Conservation (phyloP, 2,329 filamentous ascomycete genomes). For the Colletotrichum limetticola region DNA sequence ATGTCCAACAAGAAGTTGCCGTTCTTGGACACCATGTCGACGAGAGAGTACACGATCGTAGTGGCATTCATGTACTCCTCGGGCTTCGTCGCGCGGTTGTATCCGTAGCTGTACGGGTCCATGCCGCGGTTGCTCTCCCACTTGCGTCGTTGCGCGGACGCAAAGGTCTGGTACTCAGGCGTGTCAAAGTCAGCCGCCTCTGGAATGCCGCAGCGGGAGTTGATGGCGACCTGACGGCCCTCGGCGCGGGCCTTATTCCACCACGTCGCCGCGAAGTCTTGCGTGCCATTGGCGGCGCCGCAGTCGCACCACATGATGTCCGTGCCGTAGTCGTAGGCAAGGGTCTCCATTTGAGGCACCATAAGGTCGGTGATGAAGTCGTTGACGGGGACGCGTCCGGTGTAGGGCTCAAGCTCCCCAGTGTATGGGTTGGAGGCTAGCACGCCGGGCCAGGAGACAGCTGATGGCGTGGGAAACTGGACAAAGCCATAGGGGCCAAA, state of each 20-base stretch:
- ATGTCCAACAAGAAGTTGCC: conserved; percentile 68
- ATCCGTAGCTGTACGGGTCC: conserved; percentile 70
- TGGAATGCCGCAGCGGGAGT: conserved; percentile 64
- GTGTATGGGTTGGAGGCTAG: conserved; percentile 54
- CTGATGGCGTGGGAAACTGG: conserved; percentile 46
- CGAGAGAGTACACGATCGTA: conserved; percentile 56
- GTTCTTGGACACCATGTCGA: conserved; percentile 66
- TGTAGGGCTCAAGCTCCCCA: conserved; percentile 52
- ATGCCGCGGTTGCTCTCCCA: conserved; percentile 71
- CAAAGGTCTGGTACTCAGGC: conserved; percentile 63
- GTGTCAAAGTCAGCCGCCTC: conserved; percentile 65
- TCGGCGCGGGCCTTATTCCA: conserved; percentile 50
- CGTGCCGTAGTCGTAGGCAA: conserved; percentile 54
- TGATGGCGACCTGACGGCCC: conserved; percentile 63
- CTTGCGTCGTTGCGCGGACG: conserved; percentile 54
- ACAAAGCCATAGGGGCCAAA: conserved; percentile 56
- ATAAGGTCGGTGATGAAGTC: conserved; percentile 57
- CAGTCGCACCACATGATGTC: conserved; percentile 64
- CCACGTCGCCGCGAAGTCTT: conserved; percentile 53
- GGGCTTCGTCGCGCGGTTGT: conserved; percentile 64
- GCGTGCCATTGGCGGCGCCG: conserved; percentile 54
- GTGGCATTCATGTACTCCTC: conserved; percentile 63
- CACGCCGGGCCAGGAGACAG: conserved; percentile 45
- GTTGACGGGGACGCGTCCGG: conserved; percentile 48
- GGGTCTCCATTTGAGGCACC: conserved; percentile 57